phyloP scores from a whole-genome alignment of 2,329 filamentous ascomycete species.

The Colletotrichum aenigma region DNA sequence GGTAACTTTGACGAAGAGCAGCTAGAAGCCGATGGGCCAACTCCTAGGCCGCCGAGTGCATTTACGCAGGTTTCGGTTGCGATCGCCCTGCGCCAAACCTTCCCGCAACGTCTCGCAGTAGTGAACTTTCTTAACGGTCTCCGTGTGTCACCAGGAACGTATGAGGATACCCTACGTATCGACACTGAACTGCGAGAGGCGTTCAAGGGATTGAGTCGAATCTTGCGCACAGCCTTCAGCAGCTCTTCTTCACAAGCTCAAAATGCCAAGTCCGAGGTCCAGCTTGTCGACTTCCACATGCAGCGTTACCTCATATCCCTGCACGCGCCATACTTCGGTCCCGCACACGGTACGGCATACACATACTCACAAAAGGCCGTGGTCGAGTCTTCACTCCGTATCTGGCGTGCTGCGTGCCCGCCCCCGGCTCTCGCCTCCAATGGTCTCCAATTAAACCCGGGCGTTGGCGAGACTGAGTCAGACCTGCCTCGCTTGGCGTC shows the following conservation, averaged over 20 bases:
- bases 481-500: conserved; percentile 40
- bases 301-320: conserved; percentile 59
- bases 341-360: conserved; percentile 45
- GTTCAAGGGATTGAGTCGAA: conserved; percentile 45
- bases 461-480: neutral
- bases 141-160: conserved; percentile 34
- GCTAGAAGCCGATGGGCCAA: conserved; percentile 33
- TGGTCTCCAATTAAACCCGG: neutral
- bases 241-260: neutral
- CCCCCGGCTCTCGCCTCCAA: conserved; percentile 14
- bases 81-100: conserved; percentile 44
- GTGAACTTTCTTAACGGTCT: conserved; percentile 48
- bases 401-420: conserved; percentile 45
- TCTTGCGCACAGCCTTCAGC: conserved; percentile 28
- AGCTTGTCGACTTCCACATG: conserved; percentile 54
- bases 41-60: conserved; percentile 33
- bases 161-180: conserved; percentile 48
- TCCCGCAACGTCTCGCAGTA: conserved; percentile 47
- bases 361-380: conserved; percentile 55
- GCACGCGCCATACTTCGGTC: conserved; percentile 56
- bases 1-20: conserved; percentile 56
- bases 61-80: conserved; percentile 47
- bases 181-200: conserved; percentile 44
- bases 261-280: conserved; percentile 43
- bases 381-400: conserved; percentile 50